A percentile compares a stretch with the other conserved stretches of the same genome.
These are phyloP conservation scores for Nannizziopsis arthrosporioides DNA, from an alignment of 2,329 filamentous ascomycete species.

Conservation along the genomic window DNA sequence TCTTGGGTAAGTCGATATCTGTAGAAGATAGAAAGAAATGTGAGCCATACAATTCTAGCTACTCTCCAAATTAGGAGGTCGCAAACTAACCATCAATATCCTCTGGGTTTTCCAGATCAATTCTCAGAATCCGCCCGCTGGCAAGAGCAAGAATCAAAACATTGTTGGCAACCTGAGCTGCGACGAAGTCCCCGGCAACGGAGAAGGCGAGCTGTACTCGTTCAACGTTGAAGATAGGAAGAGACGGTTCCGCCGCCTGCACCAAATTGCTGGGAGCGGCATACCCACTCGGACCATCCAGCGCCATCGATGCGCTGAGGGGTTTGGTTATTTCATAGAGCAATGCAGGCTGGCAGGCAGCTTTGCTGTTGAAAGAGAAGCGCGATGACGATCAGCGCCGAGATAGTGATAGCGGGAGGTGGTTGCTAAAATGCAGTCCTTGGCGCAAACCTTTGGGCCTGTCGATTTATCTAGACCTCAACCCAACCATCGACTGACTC, in stretches of 20 bases:
- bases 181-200: slow-evolving; percentile 88
- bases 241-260: slow-evolving; percentile 47
- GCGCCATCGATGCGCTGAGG: slow-evolving; percentile 48
- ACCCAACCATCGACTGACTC: no score
- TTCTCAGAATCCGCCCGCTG: slow-evolving; percentile 82
- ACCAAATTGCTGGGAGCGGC: slow-evolving; percentile 52
- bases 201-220: slow-evolving; percentile 88
- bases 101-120: slow-evolving; percentile 83
- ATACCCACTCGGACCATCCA: slow-evolving; percentile 62
- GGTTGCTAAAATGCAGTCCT: no score
- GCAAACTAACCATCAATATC: slow-evolving; percentile 69
- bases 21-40: slow-evolving; percentile 2
- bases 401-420: background rate
- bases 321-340: slow-evolving; percentile 13
- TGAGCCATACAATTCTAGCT: background rate
- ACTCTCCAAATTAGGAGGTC: background rate
- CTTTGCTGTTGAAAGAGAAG: background rate
- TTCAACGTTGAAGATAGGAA: slow-evolving; percentile 92
- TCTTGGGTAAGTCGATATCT: slow-evolving; percentile 97
- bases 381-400: background rate
- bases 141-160: slow-evolving; percentile 85
- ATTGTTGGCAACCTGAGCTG: slow-evolving; percentile 94
- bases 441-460: no score
- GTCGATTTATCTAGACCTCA: no score
- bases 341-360: background rate